Percentiles rank a stretch among this genome's conserved stretches.
These are phyloP conservation scores for Neonothopanus nambi DNA, from an alignment of 1,284 basidiomycete species.

Conservation along the genomic window DNA sequence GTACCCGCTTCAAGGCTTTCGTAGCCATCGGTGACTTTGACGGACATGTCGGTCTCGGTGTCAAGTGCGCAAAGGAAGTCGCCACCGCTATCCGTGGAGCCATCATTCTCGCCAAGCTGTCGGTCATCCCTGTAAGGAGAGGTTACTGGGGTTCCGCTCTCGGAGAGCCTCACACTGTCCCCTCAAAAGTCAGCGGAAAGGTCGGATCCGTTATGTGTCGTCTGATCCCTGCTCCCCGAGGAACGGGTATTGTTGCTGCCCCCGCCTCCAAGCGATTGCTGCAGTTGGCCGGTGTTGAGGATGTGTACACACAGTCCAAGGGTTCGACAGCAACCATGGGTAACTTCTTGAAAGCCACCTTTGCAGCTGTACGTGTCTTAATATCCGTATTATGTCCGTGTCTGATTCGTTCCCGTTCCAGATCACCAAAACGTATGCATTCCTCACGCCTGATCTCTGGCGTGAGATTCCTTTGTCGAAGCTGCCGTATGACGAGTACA, in stretches of 20 bases:
- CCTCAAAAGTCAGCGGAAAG: conserved; percentile 98
- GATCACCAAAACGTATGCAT: conserved; percentile 97
- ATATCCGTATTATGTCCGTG: neutral
- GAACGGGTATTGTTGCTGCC: conserved; percentile 99
- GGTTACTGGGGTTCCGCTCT: conserved; percentile 99
- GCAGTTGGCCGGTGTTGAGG: conserved; percentile 97
- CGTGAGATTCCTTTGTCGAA: conserved; percentile 89
- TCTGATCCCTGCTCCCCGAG: conserved; percentile 97
- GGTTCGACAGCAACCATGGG: conserved; percentile 99
- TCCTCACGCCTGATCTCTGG: conserved; percentile 99
- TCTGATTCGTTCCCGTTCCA: conserved; percentile 29
- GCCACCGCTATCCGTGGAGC: conserved; percentile 99
- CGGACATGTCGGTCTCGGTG: conserved; percentile 98
- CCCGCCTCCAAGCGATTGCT: conserved; percentile 95
- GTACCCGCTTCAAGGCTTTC: conserved; percentile 99
- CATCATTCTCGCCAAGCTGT: conserved; percentile 96
- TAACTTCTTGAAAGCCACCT: conserved; percentile 99
- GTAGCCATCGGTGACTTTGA: conserved; percentile 99
- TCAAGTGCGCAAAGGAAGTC: conserved; percentile 99
- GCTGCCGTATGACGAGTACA: conserved; percentile 93
- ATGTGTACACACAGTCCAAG: conserved; percentile 94
- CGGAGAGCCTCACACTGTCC: conserved; percentile 98
- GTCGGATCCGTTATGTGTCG: conserved; percentile 99
- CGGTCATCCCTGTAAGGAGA: conserved; percentile 94
- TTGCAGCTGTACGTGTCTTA: conserved; percentile 75